Evolutionary conservation across 2,329 filamentous ascomycete species (phyloP).

Genomic region (Catunica adiposa): DNA sequence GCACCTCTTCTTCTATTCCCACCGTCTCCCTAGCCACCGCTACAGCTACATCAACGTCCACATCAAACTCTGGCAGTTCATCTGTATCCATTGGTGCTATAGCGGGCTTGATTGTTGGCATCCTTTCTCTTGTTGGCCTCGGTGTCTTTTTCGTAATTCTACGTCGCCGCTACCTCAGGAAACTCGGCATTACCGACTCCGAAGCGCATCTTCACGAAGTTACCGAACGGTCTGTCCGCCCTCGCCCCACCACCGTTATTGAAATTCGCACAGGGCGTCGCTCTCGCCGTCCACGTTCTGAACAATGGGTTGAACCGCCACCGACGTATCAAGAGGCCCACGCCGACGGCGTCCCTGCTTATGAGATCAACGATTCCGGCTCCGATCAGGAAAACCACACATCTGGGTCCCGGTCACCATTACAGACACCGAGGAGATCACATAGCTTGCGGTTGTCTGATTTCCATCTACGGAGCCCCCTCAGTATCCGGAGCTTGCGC

Average conservation of each 20-base stretch:
- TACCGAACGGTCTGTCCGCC: background rate
- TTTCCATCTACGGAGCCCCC: slow-evolving; percentile 9
- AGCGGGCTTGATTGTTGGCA: slow-evolving; percentile 4
- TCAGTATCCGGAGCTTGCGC: slow-evolving; percentile 11
- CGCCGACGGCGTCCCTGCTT: slow-evolving; percentile 12
- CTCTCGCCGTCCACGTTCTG: slow-evolving; percentile 3
- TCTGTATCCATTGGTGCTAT: slow-evolving; percentile 7
- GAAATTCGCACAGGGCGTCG: slow-evolving; percentile 11
- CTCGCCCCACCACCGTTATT: slow-evolving; percentile 8
- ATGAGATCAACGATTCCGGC: slow-evolving; percentile 10
- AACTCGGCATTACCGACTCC: slow-evolving; percentile 11
- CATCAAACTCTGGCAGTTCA: background rate
- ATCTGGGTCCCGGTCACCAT: slow-evolving; percentile 1
- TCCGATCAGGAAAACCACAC: slow-evolving; percentile 3
- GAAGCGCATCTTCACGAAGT: slow-evolving; percentile 12
- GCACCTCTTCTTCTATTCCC: background rate
- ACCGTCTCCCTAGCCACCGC: background rate
- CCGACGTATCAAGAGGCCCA: slow-evolving; percentile 13
- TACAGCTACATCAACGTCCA: background rate
- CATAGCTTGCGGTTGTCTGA: background rate
- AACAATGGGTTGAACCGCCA: slow-evolving; percentile 13
- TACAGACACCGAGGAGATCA: slow-evolving; percentile 1
- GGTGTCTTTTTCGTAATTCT: slow-evolving; percentile 11
- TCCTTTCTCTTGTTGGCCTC: slow-evolving; percentile 8
- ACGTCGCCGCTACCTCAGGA: slow-evolving; percentile 8